Evolutionary conservation across 2,329 filamentous ascomycete species (phyloP).

Genomic region (Stachybotrys echinatus): DNA sequence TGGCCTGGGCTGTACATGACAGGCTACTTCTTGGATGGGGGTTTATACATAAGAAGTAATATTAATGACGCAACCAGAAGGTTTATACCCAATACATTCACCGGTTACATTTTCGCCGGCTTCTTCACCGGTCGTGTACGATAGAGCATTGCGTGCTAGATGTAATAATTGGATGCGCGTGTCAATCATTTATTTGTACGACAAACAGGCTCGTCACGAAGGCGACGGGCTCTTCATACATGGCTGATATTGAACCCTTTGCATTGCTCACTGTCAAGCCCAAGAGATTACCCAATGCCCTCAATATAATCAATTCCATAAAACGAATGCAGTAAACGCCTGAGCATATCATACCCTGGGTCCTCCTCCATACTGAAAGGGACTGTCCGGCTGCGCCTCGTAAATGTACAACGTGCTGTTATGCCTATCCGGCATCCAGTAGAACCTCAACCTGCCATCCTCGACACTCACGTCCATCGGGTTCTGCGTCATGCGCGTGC

Average conservation of each 20-base stretch:
- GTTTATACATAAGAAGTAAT: background rate
- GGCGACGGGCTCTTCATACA: too few species aligned
- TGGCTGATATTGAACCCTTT: too few species aligned
- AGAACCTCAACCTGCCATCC: constrained; percentile 37
- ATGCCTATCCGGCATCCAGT: constrained; percentile 41
- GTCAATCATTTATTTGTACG: too few species aligned
- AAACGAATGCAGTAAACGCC: background rate
- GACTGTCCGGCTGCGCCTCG: constrained; percentile 27
- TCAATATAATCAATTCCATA: too few species aligned
- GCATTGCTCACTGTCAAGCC: too few species aligned
- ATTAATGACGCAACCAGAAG: background rate
- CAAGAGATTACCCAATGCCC: too few species aligned
- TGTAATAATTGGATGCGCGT: background rate
- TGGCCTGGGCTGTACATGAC: background rate
- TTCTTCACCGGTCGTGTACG: background rate
- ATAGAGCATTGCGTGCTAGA: background rate
- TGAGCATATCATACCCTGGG: too few species aligned
- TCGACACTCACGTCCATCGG: constrained; percentile 40
- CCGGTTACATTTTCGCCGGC: too few species aligned
- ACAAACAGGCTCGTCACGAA: too few species aligned
- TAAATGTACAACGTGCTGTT: constrained; percentile 41
- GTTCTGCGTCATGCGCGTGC: constrained; percentile 39
- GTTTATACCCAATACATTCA: background rate
- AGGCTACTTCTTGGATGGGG: background rate
- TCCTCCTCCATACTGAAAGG: constrained; percentile 13